phyloP scores from a whole-genome alignment of 352 stramenopile genomes.

The Globisporangium nagaii region DNA sequence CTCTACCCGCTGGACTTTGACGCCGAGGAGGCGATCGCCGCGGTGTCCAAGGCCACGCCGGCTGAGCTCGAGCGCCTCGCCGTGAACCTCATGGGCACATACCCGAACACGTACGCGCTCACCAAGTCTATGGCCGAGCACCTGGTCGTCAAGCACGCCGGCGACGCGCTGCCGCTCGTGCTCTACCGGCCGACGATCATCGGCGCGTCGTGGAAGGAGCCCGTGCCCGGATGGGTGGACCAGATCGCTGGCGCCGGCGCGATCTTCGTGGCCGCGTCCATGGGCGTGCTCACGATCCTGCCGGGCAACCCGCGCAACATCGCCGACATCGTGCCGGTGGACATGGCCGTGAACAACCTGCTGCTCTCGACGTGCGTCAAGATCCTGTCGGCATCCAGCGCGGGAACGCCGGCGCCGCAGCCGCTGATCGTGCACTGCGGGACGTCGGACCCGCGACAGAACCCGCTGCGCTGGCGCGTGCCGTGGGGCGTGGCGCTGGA shows the following conservation, averaged over 20 bases:
- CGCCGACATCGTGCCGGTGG: slow-evolving; percentile 78
- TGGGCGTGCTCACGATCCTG: slow-evolving; percentile 80
- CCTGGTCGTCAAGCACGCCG: slow-evolving; percentile 45
- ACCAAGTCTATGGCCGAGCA: slow-evolving; percentile 88
- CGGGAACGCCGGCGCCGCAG: slow-evolving; percentile 22
- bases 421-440: slow-evolving; percentile 71
- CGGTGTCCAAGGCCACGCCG: slow-evolving; percentile 43
- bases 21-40: slow-evolving; percentile 51
- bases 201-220: slow-evolving; percentile 82
- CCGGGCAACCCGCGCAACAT: slow-evolving; percentile 75
- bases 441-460: slow-evolving; percentile 71
- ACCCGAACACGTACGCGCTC: slow-evolving; percentile 87
- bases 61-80: slow-evolving; percentile 57
- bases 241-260: slow-evolving; percentile 72
- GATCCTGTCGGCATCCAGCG: slow-evolving; percentile 8
- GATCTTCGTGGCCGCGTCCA: slow-evolving; percentile 70
- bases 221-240: slow-evolving; percentile 77
- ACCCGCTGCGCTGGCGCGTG: slow-evolving; percentile 77
- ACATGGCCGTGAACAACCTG: slow-evolving; percentile 76
- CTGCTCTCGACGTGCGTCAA: slow-evolving; percentile 47
- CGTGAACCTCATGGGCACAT: slow-evolving; percentile 81
- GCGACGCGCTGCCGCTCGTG: slow-evolving; percentile 44
- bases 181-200: slow-evolving; percentile 86
- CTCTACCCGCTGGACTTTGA: slow-evolving; percentile 87
- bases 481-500: slow-evolving; percentile 49